phyloP scores from a whole-genome alignment of 2,329 filamentous ascomycete species.

The Cladosporium sphaerospermum region DNA sequence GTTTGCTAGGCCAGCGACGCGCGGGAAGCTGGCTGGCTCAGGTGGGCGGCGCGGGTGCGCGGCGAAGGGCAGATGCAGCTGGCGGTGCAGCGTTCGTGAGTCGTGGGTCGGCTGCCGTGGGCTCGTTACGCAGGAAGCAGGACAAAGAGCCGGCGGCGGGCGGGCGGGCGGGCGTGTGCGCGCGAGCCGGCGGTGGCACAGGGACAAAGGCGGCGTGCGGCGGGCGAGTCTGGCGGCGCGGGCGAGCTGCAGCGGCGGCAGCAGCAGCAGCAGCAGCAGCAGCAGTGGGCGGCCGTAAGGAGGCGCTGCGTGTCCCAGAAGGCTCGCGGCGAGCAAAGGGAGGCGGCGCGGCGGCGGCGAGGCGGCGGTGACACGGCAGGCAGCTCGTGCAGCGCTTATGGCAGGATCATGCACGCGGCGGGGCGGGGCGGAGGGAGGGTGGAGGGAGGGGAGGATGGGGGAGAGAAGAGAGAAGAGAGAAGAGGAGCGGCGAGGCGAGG shows the following conservation, averaged over 20 bases:
- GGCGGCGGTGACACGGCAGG: not conserved
- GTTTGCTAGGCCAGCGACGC: constrained; percentile 1
- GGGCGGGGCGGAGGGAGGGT: constrained; percentile 1
- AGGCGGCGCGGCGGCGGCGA: not conserved
- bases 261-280: not conserved
- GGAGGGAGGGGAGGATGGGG: not conserved
- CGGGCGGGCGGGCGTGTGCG: not conserved
- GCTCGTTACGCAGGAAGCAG: constrained; percentile 9
- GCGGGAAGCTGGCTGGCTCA: too few relatives aligned
- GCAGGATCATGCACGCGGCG: constrained; percentile 9
- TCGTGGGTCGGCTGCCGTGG: constrained; percentile 1
- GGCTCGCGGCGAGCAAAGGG: too few relatives aligned
- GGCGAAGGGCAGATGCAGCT: not conserved
- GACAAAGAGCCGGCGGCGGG: constrained; percentile 1
- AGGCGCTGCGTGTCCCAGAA: too few relatives aligned
- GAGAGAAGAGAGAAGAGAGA: not conserved
- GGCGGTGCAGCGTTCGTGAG: constrained; percentile 6
- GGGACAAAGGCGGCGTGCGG: not conserved
- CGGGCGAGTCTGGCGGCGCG: not conserved
- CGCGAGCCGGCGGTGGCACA: not conserved
- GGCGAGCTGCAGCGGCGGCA: not conserved
- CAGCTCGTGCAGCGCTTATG: constrained; percentile 5
- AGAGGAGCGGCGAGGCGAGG: not conserved
- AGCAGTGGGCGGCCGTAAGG: not conserved
- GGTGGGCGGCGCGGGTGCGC: not conserved